A percentile compares a stretch with the other conserved stretches of the same genome.
These are phyloP conservation scores for Ocimum tenuiflorum DNA, from an alignment of 257 asterid species.

Conservation along the genomic window DNA sequence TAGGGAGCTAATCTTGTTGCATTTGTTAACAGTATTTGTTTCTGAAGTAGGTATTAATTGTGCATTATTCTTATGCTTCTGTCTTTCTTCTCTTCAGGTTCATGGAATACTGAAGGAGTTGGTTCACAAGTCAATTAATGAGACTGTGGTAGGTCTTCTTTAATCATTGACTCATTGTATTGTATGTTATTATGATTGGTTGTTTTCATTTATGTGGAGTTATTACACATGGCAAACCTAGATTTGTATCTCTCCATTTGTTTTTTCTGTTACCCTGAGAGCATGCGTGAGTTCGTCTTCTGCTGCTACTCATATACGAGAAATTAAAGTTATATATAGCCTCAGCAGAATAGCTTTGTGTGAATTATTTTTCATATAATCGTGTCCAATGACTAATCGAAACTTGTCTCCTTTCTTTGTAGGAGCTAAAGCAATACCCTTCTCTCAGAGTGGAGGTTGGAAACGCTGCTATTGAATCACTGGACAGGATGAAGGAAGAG, in stretches of 20 bases:
- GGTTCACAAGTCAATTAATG: constrained; percentile 81
- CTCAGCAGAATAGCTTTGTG: not conserved
- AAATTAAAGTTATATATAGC: not conserved
- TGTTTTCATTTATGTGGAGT: not conserved
- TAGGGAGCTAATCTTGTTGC: not conserved
- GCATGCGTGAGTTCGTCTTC: not conserved
- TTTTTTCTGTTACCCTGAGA: too few species aligned
- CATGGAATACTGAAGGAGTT: constrained; percentile 84
- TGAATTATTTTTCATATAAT: not conserved
- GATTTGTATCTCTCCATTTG: not conserved
- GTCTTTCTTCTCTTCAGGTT: constrained; percentile 41
- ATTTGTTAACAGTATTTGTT: not conserved
- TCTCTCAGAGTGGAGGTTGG: constrained; percentile 86
- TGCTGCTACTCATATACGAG: not conserved
- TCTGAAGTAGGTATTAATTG: not conserved
- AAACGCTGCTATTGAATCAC: constrained; percentile 77
- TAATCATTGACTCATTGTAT: not conserved
- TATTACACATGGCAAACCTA: not conserved
- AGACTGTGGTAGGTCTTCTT: constrained; percentile 55
- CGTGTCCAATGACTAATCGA: constrained; percentile 2
- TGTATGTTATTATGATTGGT: not conserved
- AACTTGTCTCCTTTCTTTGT: constrained; percentile 17
- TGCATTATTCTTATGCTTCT: not conserved
- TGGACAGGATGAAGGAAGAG: constrained; percentile 92
- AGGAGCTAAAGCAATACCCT: constrained; percentile 98